phyloP scores from a whole-genome alignment of 164 flowering plant genomes.

The Warburgia ugandensis region DNA sequence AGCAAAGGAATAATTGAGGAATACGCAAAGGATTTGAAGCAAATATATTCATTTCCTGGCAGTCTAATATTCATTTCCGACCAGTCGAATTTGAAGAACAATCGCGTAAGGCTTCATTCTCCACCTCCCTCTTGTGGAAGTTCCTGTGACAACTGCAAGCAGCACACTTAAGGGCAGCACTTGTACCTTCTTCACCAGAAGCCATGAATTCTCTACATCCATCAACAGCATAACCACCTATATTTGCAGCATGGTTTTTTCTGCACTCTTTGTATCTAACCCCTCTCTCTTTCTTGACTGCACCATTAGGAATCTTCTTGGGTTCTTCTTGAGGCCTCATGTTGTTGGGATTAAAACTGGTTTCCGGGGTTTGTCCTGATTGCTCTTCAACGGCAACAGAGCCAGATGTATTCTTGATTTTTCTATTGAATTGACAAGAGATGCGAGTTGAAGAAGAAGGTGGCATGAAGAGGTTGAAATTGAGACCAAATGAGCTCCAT shows the following conservation, averaged over 20 bases:
- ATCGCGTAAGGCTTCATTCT: slow-evolving; percentile 12
- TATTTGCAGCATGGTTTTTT: slow-evolving; percentile 33
- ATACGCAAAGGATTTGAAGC: slow-evolving; percentile 6
- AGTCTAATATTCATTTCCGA: too few species aligned
- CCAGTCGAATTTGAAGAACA: slow-evolving; percentile 21
- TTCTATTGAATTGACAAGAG: slow-evolving; percentile 6
- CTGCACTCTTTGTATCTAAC: slow-evolving; percentile 29
- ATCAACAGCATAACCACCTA: slow-evolving; percentile 32
- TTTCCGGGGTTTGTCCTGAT: background rate
- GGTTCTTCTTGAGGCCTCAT: slow-evolving; percentile 23
- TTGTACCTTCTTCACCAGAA: slow-evolving; percentile 32
- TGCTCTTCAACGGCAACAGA: slow-evolving; percentile 1
- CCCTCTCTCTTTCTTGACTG: slow-evolving; percentile 10
- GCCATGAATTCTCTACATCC: slow-evolving; percentile 37
- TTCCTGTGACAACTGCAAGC: slow-evolving; percentile 37
- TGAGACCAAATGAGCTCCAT: background rate
- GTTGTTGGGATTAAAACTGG: background rate
- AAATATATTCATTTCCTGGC: slow-evolving; percentile 9
- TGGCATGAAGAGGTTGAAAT: slow-evolving; percentile 8
- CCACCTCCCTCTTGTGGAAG: slow-evolving; percentile 28
- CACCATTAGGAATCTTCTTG: slow-evolving; percentile 20
- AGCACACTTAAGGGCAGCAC: slow-evolving; percentile 28
- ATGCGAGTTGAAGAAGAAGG: slow-evolving; percentile 10
- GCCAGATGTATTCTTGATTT: slow-evolving; percentile 2
- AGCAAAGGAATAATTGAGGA: background rate